Conservation (phyloP, 805 yeast species). For the Candida caryicola region DNA sequence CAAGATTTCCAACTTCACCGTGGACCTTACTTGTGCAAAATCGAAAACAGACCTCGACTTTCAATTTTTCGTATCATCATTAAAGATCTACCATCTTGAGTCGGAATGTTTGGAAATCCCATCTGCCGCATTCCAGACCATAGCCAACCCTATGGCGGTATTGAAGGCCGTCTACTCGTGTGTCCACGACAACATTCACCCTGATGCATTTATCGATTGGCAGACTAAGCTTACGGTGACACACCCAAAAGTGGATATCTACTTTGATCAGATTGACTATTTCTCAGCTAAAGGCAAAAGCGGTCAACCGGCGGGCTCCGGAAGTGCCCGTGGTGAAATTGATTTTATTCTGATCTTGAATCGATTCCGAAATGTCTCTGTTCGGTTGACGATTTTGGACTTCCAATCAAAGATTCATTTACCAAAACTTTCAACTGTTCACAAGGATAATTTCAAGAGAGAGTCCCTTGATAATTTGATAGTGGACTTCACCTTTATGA, state of each 20-base stretch:
- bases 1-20: constrained; percentile 20
- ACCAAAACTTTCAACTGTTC: constrained; percentile 23
- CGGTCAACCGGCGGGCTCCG: background rate
- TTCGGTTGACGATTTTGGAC: constrained; percentile 31
- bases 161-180: constrained; percentile 17
- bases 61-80: constrained; percentile 26
- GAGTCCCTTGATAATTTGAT: constrained; percentile 26
- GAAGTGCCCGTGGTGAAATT: too few relatives aligned
- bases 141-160: constrained; percentile 21
- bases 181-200: background rate
- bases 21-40: constrained; percentile 13
- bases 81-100: constrained; percentile 26
- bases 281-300: constrained; percentile 3
- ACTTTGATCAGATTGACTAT: constrained; percentile 35
- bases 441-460: constrained; percentile 14
- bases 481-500: constrained; percentile 20
- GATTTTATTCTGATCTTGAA: constrained; percentile 1
- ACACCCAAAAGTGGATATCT: constrained; percentile 34
- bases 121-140: constrained; percentile 26
- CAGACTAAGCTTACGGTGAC: constrained; percentile 25
- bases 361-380: constrained; percentile 18
- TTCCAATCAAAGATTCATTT: constrained; percentile 27
- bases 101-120: constrained; percentile 35
- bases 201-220: constrained; percentile 13
- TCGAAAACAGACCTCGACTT: constrained; percentile 10